phyloP scores from a whole-genome alignment of 2,329 filamentous ascomycete genomes.

The Neophaeococcomyces mojaviensis region DNA sequence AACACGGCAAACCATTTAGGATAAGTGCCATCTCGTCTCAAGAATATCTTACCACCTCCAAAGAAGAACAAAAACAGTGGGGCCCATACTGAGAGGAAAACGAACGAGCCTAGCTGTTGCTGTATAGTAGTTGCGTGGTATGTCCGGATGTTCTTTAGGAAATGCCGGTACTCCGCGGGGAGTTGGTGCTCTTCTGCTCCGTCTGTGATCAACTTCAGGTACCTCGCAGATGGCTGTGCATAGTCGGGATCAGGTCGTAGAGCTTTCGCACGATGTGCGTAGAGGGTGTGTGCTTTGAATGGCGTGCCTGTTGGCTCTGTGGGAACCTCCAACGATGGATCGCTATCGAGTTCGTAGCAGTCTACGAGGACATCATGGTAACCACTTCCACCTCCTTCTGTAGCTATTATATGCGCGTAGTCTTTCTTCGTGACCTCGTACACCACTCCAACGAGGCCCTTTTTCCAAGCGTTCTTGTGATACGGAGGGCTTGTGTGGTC shows the following conservation, averaged over 20 bases:
- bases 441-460: slow-evolving; percentile 82
- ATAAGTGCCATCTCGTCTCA: slow-evolving; percentile 58
- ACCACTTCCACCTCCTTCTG: slow-evolving; percentile 77
- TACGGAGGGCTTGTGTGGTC: slow-evolving; percentile 30
- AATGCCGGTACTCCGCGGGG: slow-evolving; percentile 67
- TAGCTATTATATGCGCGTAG: slow-evolving; percentile 78
- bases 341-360: slow-evolving; percentile 61
- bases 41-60: slow-evolving; percentile 40
- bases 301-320: slow-evolving; percentile 40
- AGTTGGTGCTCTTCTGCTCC: slow-evolving; percentile 76
- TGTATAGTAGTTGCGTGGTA: slow-evolving; percentile 61
- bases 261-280: slow-evolving; percentile 47
- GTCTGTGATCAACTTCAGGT: slow-evolving; percentile 69
- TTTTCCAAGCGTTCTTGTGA: slow-evolving; percentile 61
- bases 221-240: slow-evolving; percentile 75
- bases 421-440: slow-evolving; percentile 85
- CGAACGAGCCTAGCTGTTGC: slow-evolving; percentile 57
- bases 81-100: slow-evolving; percentile 56
- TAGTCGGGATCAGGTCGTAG: slow-evolving; percentile 60
- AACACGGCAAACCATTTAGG: slow-evolving; percentile 59
- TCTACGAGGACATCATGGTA: slow-evolving; percentile 78
- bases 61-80: slow-evolving; percentile 52
- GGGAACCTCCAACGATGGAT: slow-evolving; percentile 52
- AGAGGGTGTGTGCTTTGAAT: slow-evolving; percentile 80
- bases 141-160: slow-evolving; percentile 60